phyloP scores from a whole-genome alignment of 23 red algal species.

The Agarophyton chilense region DNA sequence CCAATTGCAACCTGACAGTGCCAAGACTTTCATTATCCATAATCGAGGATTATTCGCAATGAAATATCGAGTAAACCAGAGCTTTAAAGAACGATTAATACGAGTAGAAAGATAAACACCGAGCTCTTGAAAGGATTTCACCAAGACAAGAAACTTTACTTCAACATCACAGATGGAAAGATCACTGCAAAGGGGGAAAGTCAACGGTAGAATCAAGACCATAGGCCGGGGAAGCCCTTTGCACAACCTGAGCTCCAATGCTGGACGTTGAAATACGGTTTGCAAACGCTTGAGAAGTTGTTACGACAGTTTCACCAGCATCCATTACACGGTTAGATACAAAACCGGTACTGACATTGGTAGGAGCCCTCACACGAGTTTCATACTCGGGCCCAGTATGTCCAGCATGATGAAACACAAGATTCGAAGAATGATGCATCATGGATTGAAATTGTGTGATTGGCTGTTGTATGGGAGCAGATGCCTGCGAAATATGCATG shows the following conservation, averaged over 20 bases:
- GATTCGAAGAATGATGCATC: conserved; percentile 20
- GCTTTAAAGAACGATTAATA: too few relatives aligned
- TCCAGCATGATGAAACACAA: conserved; percentile 51
- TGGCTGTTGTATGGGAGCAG: not conserved
- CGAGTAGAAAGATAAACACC: too few relatives aligned
- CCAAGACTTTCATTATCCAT: too few relatives aligned
- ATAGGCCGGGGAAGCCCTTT: conserved; percentile 36
- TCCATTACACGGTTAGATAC: not conserved
- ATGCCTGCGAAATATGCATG: conserved; percentile 17
- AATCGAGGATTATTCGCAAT: too few relatives aligned
- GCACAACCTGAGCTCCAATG: conserved; percentile 5
- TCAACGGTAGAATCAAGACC: conserved; percentile 67
- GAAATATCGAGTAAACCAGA: too few relatives aligned
- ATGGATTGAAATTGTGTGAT: conserved; percentile 41
- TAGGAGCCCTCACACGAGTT: not conserved
- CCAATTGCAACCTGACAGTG: too few relatives aligned
- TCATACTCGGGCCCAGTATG: conserved; percentile 9
- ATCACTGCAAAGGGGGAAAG: conserved; percentile 58
- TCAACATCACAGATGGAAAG: not conserved
- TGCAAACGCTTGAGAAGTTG: not conserved
- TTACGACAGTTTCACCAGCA: not conserved
- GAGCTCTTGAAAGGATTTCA: not conserved
- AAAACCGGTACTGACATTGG: not conserved
- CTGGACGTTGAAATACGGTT: not conserved
- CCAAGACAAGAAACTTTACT: not conserved